A percentile compares a stretch with the other conserved stretches of the same genome.
Conservation (phyloP, 1,139 yeast genomes). For the Wickerhamomyces sp. region DNA sequence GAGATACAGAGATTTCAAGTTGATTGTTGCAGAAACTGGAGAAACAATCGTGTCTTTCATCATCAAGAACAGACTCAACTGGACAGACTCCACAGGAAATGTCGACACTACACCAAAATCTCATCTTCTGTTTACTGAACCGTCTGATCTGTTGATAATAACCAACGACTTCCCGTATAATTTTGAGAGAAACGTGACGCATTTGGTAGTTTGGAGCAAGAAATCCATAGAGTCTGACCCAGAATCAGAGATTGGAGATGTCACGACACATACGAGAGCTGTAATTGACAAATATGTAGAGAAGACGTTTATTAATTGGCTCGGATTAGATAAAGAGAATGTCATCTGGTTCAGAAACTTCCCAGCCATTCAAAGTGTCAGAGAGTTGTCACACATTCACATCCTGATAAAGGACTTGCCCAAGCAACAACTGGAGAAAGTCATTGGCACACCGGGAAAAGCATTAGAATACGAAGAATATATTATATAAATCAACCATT, state of each 20-base stretch:
- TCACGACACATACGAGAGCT: slow-evolving; percentile 14
- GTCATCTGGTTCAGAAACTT: slow-evolving; percentile 6
- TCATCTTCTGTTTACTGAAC: slow-evolving; percentile 12
- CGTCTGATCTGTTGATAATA: slow-evolving; percentile 25
- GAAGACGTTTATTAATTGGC: slow-evolving; percentile 37
- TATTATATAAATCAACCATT: slow-evolving; percentile 23
- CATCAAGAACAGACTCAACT: slow-evolving; percentile 11
- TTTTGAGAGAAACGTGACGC: slow-evolving; percentile 27
- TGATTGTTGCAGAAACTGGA: not conserved
- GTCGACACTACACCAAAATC: slow-evolving; percentile 12
- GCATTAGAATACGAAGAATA: not conserved
- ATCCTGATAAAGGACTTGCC: slow-evolving; percentile 1
- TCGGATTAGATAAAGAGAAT: slow-evolving; percentile 28
- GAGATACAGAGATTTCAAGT: slow-evolving; percentile 11
- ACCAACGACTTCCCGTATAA: slow-evolving; percentile 35
- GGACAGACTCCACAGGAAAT: slow-evolving; percentile 9
- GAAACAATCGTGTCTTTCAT: slow-evolving; percentile 14
- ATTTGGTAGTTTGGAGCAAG: slow-evolving; percentile 36
- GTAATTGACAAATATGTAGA: slow-evolving; percentile 13
- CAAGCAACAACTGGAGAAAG: not conserved
- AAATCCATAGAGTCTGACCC: slow-evolving; percentile 31
- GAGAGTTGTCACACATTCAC: slow-evolving; percentile 5
- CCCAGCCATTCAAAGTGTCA: slow-evolving; percentile 4
- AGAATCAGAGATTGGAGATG: slow-evolving; percentile 20
- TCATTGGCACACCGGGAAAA: slow-evolving; percentile 1